Evolutionary conservation across 2,329 filamentous ascomycete genomes (phyloP).

Genomic region (Cytospora piceae): DNA sequence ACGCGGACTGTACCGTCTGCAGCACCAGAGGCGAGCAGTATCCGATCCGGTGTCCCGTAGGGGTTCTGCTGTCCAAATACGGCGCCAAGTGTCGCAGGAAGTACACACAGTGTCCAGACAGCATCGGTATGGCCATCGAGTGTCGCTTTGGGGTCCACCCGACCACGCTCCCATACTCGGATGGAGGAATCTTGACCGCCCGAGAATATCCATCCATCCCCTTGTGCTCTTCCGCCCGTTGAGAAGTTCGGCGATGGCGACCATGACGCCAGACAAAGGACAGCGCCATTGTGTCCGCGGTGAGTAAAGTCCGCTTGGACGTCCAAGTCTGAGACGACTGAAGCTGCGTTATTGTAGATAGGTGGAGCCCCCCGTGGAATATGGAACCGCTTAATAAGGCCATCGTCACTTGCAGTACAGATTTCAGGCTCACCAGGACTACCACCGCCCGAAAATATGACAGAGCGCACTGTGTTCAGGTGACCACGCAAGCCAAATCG

Average conservation of each 20-base stretch:
- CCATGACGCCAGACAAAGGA: slow-evolving; percentile 85
- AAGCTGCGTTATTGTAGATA: slow-evolving; percentile 44
- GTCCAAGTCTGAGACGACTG: slow-evolving; percentile 77
- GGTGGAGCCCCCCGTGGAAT: slow-evolving; percentile 77
- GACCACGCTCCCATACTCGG: slow-evolving; percentile 91
- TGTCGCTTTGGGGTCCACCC: slow-evolving; percentile 93
- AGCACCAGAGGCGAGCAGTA: slow-evolving; percentile 87
- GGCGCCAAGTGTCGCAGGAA: slow-evolving; percentile 79
- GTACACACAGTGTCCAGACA: slow-evolving; percentile 92
- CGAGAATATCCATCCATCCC: slow-evolving; percentile 98
- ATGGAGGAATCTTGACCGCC: slow-evolving; percentile 93
- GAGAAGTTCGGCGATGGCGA: slow-evolving; percentile 86
- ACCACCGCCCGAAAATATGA: slow-evolving; percentile 95
- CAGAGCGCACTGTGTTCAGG: slow-evolving; percentile 88
- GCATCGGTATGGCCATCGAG: slow-evolving; percentile 94
- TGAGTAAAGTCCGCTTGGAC: slow-evolving; percentile 95
- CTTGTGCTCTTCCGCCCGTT: slow-evolving; percentile 82
- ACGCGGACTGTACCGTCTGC: slow-evolving; percentile 91
- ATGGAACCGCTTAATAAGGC: slow-evolving; percentile 95
- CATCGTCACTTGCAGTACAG: slow-evolving; percentile 93
- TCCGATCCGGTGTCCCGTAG: slow-evolving; percentile 81
- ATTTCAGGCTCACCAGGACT: slow-evolving; percentile 96
- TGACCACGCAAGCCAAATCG: slow-evolving; percentile 91
- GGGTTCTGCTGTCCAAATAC: slow-evolving; percentile 77
- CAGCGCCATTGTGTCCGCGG: slow-evolving; percentile 87